These are phyloP conservation scores for Ophiostoma sp. DNA, from an alignment of 2,329 filamentous ascomycete species.

Conservation along the genomic window DNA sequence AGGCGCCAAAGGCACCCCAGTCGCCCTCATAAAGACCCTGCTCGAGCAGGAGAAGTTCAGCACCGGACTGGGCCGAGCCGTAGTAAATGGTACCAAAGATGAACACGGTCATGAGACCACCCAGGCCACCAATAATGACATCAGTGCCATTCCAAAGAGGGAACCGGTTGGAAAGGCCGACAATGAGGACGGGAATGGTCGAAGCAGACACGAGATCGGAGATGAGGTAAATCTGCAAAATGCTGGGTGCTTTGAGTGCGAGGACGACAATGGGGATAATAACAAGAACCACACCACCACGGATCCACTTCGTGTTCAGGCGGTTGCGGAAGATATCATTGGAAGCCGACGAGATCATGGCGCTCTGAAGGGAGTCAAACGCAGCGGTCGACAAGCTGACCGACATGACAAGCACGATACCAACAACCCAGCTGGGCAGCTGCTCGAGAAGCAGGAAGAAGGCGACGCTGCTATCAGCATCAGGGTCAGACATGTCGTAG, in stretches of 20 bases:
- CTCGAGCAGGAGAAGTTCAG: conserved; percentile 63
- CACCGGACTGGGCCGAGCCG: conserved; percentile 57
- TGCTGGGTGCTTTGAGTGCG: conserved; percentile 65
- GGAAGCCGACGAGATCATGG: conserved; percentile 73
- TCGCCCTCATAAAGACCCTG: conserved; percentile 69
- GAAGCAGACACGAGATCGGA: conserved; percentile 73
- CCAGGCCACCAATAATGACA: conserved; percentile 70
- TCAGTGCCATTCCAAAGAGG: conserved; percentile 79
- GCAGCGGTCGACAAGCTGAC: conserved; percentile 69
- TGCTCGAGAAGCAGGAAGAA: conserved; percentile 70
- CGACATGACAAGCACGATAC: conserved; percentile 74
- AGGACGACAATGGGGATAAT: conserved; percentile 71
- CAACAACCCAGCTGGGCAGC: conserved; percentile 75
- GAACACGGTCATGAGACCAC: conserved; percentile 73
- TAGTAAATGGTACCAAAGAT: conserved; percentile 77
- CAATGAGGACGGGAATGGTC: conserved; percentile 65
- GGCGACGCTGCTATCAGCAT: conserved; percentile 57
- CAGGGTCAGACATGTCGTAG: conserved; percentile 53
- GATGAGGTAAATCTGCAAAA: conserved; percentile 78
- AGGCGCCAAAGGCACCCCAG: conserved; percentile 79
- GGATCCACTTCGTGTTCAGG: conserved; percentile 69
- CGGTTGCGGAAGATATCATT: conserved; percentile 82
- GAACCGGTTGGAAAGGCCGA: conserved; percentile 61
- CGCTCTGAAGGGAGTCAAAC: conserved; percentile 74
- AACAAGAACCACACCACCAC: conserved; percentile 61